Base-by-base conservation (phyloP, 176 grass and related monocot species). In the Lolium multiflorum region DNA sequence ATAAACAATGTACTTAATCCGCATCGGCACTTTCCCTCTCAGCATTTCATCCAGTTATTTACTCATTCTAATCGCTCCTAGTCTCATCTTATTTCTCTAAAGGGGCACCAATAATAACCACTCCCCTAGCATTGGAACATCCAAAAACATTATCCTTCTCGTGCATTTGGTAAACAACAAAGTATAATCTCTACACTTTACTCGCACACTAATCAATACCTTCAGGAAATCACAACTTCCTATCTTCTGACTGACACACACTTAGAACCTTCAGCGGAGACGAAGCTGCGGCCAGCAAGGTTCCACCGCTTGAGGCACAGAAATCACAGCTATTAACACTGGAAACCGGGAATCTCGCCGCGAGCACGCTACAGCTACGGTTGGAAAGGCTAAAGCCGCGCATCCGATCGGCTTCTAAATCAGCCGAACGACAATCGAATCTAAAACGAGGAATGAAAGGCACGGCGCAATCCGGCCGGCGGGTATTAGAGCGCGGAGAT, bases 361-460 rank as follows among this genome's bases (percentile, higher is more conserved):
- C 46, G 1, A 60, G 9, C 39, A 0, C 61, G 1, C 52, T 16
- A 76, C 7, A 61, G 25, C 16, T 77, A 81, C 61, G 76, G 52
- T 51, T 44, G 44, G n/a, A n/a, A n/a, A n/a, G 74, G 37, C 25
- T 11, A 48, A 60, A 75, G 68, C 49, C 50, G 26, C 12, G 66
- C 75, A 14, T 66, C 69, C 71, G 16, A 91, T 52, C 85, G 51
- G 22, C 38, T 43, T 18, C 73, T 82, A 85, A 85, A 57, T 84
- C 87, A 69, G 73, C 70, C 28, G 52, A 77, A 7, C 38, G 28
- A 10, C 18, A 68, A 26, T 7, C 61, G 11, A 87, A 70, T 86
- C 80, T 66, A 20, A 74, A 52, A 39, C 46, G 28, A 75, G 54
- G 22, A 66, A 38, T 49, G 20, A 43, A 77, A 16, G 73, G 3